These are phyloP conservation scores for Pulveroboletus sp. DNA, from an alignment of 768 basidiomycete species.

Conservation along the genomic window DNA sequence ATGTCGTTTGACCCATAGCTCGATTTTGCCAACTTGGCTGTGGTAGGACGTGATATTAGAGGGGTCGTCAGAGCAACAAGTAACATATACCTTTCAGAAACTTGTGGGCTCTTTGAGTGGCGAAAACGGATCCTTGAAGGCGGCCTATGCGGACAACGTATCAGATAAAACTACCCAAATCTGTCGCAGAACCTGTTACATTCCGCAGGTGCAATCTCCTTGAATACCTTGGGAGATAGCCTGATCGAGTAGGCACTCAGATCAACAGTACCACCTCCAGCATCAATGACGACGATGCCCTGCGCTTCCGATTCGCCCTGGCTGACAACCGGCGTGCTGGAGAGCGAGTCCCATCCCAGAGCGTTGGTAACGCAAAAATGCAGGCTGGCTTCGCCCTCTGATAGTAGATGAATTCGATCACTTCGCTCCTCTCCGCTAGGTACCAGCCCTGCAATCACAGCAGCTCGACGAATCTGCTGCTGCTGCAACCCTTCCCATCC, in stretches of 20 bases:
- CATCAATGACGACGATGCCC: constrained; percentile 42
- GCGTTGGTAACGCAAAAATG: constrained; percentile 40
- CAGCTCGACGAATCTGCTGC: no score
- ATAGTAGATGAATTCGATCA: no score
- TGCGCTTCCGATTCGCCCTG: constrained; percentile 26
- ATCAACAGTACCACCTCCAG: constrained; percentile 39
- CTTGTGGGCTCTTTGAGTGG: constrained; percentile 26
- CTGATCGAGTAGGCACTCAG: constrained; percentile 34
- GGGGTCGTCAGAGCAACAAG: background rate
- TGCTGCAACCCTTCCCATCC: no score
- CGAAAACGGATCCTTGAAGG: constrained; percentile 36
- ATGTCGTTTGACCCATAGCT: constrained; percentile 26
- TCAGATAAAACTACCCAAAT: background rate
- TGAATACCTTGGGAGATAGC: constrained; percentile 20
- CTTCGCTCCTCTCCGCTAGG: no score
- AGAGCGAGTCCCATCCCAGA: constrained; percentile 30
- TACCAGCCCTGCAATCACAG: no score
- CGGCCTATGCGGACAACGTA: constrained; percentile 24
- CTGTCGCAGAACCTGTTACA: constrained; percentile 10
- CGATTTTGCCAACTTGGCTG: constrained; percentile 30
- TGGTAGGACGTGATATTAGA: background rate
- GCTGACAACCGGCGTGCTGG: background rate
- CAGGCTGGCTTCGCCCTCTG: no score
- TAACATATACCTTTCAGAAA: constrained; percentile 25
- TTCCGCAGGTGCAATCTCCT: constrained; percentile 34